Conservation (phyloP, 2,329 filamentous ascomycete genomes). For the Gremmenia infestans region DNA sequence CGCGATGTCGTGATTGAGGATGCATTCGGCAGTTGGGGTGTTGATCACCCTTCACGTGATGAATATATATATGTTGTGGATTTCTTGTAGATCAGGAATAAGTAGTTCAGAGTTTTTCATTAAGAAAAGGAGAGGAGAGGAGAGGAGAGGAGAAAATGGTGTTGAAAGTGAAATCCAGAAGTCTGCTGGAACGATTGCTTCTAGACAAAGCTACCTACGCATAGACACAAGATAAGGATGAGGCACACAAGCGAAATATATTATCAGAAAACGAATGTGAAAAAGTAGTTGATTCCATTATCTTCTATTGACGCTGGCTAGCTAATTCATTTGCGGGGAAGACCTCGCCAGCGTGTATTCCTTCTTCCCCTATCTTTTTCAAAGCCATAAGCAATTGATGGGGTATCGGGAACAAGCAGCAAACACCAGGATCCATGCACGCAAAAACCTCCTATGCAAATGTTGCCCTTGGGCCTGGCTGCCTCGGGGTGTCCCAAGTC, state of each 20-base stretch:
- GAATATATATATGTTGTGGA: no score
- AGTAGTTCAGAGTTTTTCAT: neutral
- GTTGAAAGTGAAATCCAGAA: no score
- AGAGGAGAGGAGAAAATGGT: no score
- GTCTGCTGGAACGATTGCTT: no score
- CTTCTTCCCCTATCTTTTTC: neutral
- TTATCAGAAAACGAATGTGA: neutral
- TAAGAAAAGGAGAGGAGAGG: no score
- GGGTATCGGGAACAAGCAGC: constrained; percentile 1
- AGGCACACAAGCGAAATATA: neutral
- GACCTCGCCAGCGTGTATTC: neutral
- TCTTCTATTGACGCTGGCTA: constrained; percentile 1
- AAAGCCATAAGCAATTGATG: neutral
- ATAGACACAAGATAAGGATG: neutral
- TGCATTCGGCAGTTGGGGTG: neutral
- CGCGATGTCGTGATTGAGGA: constrained; percentile 10
- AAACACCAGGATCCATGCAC: neutral
- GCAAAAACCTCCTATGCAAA: constrained; percentile 3
- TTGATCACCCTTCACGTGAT: neutral
- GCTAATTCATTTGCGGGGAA: neutral
- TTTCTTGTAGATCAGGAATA: neutral
- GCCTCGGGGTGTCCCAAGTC: neutral
- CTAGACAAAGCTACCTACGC: no score
- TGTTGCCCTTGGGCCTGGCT: neutral
- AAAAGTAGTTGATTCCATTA: neutral